phyloP scores from a whole-genome alignment of 169 alveolate species.

The Plasmodium vinckei region DNA sequence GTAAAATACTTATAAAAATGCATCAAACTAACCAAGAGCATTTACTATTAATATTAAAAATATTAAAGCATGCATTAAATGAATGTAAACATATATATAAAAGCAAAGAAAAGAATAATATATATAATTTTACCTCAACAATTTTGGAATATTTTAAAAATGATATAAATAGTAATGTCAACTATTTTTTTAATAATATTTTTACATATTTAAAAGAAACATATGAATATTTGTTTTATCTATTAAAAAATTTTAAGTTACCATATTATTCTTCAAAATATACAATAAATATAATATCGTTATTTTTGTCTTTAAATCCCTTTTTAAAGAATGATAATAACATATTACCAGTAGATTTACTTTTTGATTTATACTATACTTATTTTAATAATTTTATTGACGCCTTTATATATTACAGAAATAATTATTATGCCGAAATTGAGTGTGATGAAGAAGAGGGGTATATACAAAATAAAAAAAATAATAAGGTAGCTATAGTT shows the following conservation, averaged over 20 bases:
- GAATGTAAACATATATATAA: slow-evolving; percentile 75
- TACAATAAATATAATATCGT: slow-evolving; percentile 76
- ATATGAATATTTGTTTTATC: slow-evolving; percentile 69
- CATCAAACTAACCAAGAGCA: slow-evolving; percentile 77
- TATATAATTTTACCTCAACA: slow-evolving; percentile 54
- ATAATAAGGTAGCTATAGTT: slow-evolving; percentile 29
- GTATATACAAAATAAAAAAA: slow-evolving; percentile 23
- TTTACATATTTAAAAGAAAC: slow-evolving; percentile 68
- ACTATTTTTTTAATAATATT: slow-evolving; percentile 49
- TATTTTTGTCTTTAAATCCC: slow-evolving; percentile 66
- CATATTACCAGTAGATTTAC: slow-evolving; percentile 39
- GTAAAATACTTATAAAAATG: slow-evolving; percentile 49
- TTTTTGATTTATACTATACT: slow-evolving; percentile 66
- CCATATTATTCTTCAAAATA: slow-evolving; percentile 70
- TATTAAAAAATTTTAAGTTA: slow-evolving; percentile 55
- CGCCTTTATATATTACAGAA: slow-evolving; percentile 48
- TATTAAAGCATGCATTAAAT: slow-evolving; percentile 49
- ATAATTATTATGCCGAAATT: slow-evolving; percentile 62
- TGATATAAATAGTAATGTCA: slow-evolving; percentile 65
- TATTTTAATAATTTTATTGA: slow-evolving; percentile 47
- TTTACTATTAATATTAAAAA: slow-evolving; percentile 54
- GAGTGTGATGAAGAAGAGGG: slow-evolving; percentile 40
- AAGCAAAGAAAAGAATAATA: slow-evolving; percentile 62
- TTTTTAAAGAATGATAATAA: slow-evolving; percentile 13
- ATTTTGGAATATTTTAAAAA: slow-evolving; percentile 75